phyloP scores from a whole-genome alignment of 495 filamentous ascomycete genomes.

The Podospora tetraspora region DNA sequence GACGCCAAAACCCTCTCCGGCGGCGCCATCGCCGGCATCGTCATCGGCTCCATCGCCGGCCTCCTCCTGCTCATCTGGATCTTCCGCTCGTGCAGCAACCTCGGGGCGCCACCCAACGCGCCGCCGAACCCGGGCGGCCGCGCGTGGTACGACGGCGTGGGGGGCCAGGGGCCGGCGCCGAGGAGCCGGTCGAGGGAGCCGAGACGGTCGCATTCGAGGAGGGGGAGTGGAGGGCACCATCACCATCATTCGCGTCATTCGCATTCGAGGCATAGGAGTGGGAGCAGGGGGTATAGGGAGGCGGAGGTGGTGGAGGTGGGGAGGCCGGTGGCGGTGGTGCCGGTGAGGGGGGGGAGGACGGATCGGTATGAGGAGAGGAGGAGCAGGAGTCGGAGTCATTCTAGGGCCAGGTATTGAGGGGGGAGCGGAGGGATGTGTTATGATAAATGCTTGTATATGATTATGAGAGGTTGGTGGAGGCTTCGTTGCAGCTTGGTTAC shows the following conservation, averaged over 20 bases:
- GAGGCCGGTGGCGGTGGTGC: constrained; percentile 12
- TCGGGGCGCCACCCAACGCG: constrained; percentile 29
- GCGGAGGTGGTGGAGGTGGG: constrained; percentile 12
- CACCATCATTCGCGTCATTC: constrained; percentile 10
- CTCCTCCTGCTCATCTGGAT: constrained; percentile 52
- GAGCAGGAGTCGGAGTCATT: constrained; percentile 8
- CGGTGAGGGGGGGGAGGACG: constrained; percentile 7
- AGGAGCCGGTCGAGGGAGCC: constrained; percentile 10
- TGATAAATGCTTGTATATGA: not conserved
- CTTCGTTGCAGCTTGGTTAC: not conserved
- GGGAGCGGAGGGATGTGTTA: not conserved
- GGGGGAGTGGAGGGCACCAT: not conserved
- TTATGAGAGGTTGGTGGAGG: not conserved
- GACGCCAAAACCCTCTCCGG: constrained; percentile 39
- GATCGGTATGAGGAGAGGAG: constrained; percentile 10
- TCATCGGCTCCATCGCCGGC: constrained; percentile 54
- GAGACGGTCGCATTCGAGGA: not conserved
- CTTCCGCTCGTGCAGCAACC: constrained; percentile 37
- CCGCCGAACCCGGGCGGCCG: constrained; percentile 8
- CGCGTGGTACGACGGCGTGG: constrained; percentile 29
- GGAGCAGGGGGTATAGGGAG: not conserved
- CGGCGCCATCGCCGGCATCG: constrained; percentile 56
- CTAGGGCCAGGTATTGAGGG: constrained; percentile 1
- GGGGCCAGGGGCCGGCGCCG: constrained; percentile 15
- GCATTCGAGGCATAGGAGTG: constrained; percentile 1